Evolutionary conservation across 1,139 yeast species (phyloP), one percentile per base, ranked within the genome.

Genomic region (Suzukiozyma palmioleophila): DNA sequence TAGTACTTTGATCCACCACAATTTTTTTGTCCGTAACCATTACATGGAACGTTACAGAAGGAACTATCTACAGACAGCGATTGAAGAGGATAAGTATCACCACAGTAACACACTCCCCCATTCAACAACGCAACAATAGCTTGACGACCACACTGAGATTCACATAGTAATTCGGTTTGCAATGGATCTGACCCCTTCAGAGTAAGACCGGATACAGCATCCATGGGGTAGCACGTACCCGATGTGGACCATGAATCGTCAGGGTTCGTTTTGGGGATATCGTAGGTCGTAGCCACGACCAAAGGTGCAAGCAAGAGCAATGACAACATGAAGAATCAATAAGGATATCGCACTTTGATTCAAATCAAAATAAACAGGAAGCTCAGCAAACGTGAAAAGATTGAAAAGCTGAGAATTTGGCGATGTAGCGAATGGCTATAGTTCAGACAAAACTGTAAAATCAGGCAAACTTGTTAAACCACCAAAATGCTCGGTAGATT

Each of bases 31-130:
- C 73, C 72, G 57, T 75, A 83, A 6, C 89, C 90, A 34, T 60
- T 56, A 59, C 92, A 84, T 2, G 56, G 42, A 3, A 56, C 51
- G 39, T 69, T 51, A 62, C 92, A 84, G 36, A 69, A 59, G 26
- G 66, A 55, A 26, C 46, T 50, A 42, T 47, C 57, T 2, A 62
- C 67, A 40, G 61, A 53, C 31, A 59, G 60, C 11, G 57, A 49
- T 11, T 59, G 35, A 14, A 52, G 47, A 11, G 81, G 78, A 14
- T 59, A 57, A 0, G 64, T 46, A 45, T 69, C 59, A 26, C 86
- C 88, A 59, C 90, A 83, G 53, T 73, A 81, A 53, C 90, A 83
- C 16, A 66, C 56, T 24, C 67, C 57, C 2, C 88, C 87, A 41
- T 66, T 53, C 8, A 67, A 55, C 29, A 80, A 57, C 1, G 84